Evolutionary conservation across 129 eudicot species (phyloP), one percentile per base, ranked within the genome.

Genomic region (Arctium lappa): DNA sequence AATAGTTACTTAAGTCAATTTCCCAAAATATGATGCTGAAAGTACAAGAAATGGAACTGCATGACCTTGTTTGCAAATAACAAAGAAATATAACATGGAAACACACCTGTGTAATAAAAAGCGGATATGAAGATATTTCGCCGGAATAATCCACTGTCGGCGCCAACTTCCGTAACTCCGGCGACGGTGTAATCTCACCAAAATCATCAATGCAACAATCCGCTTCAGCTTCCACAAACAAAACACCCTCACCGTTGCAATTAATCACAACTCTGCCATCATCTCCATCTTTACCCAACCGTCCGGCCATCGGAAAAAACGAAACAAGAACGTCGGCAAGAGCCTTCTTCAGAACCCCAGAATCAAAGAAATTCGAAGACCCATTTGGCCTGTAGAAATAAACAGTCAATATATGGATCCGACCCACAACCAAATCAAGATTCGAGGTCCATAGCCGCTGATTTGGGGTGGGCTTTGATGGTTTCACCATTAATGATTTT

Each of bases 191-290:
- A 69, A 83, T 50, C 73, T 83, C 86, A 60, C 86, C 79, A 30
- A 83, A 77, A 46, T 77, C 82, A 70, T 83, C 82, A 34, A 56
- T 39, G 0, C 32, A 18, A 11, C 68, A 72, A 77, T 83, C 79
- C 40, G 82, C 70, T 38, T 78, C 86, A 29, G 86, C 86, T 62
- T 83, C 86, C 18, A 83, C 86, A 79, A 83, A 83, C 66, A 83
- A 79, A n/a, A 83, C 82, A 72, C 86, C 86, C 72, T 68, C 81
- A 5, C 77, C 86, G 22, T 82, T 82, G 56, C 86, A 82, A 22
- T 75, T 65, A 31, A 82, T 75, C 32, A 60, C 81, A 63, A 75
- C 11, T 42, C 85, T 75, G 69, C 85, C 70, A 71, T 44, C 70
- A 71, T 44, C 72, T 1, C 7, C 70, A 11, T 76, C 81, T 16